phyloP scores from a whole-genome alignment of 129 eudicot genomes.

The Cynara cardunculus region DNA sequence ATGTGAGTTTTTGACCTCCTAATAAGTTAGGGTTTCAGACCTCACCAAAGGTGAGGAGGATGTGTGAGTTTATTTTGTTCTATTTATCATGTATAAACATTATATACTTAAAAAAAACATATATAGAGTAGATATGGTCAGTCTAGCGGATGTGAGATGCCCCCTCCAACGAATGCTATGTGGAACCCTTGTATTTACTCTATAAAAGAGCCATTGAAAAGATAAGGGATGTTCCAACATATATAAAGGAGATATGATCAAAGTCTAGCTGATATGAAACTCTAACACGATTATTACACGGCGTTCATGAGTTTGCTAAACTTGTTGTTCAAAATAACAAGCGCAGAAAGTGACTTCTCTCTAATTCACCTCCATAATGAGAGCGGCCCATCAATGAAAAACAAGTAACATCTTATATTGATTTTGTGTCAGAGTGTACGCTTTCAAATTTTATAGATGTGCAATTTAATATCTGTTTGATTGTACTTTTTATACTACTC shows the following conservation, averaged over 20 bases:
- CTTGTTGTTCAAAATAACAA: neutral
- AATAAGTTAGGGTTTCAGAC: too few species aligned
- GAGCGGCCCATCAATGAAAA: neutral
- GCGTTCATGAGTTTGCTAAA: neutral
- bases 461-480: neutral
- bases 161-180: too few species aligned
- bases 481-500: neutral
- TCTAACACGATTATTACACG: too few species aligned
- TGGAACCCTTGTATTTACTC: neutral
- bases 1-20: too few species aligned
- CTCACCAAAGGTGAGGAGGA: too few species aligned
- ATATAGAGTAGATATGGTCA: neutral
- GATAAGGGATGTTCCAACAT: neutral
- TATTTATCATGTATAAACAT: too few species aligned
- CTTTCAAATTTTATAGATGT: neutral
- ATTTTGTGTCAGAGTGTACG: neutral
- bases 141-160: neutral
- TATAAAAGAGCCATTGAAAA: neutral
- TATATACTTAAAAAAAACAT: too few species aligned
- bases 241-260: neutral
- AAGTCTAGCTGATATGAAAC: neutral
- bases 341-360: neutral
- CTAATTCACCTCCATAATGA: neutral
- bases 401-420: neutral
- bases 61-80: too few species aligned